Evolutionary conservation across 1,139 yeast genomes (phyloP), one percentile per base, ranked within the genome.

Genomic region (Geotrichum carabidarum): DNA sequence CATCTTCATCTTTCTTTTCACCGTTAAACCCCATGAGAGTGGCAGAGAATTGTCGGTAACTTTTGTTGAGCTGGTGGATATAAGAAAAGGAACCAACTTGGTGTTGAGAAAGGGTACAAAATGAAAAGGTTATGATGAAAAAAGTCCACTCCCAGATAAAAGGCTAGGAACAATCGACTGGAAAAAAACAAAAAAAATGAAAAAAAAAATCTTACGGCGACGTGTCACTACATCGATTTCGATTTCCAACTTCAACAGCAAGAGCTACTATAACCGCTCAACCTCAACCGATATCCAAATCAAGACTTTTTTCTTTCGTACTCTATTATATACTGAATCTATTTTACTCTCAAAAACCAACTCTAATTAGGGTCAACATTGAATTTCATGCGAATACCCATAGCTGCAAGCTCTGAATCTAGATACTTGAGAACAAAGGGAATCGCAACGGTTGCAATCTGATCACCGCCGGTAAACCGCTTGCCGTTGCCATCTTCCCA

Each of bases 401-500:
- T 94, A 18, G 99, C 99, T 14, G 95, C 83, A 64, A 94, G 79
- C 72, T 94, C 99, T 35, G 96, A 88, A 67, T 93, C 97, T 70
- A 94, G 78, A 70, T 93, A 94, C 70, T 91, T 86, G 78, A 94
- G 81, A 42, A 94, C 99, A 70, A 90, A 93, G 56, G 99, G 99
- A 70, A 94, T 86, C 44, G 97, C 97, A 60, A 94, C 95, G 0
- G 96, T 86, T 2, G 98, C 84, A 32, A 96, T 89, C 60, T 91
- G 79, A 58, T 81, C 84, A 66, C 99, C 99, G 55, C 99, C 99
- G 56, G 83, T 84, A 70, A 85, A 93, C 69, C 84, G 83, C 69
- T 81, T 85, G 51, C 99, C 98, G 65, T 84, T 90, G 15, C 98
- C 98, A 70, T 93, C 99, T 75, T 91, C 97, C 99, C 99, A 93